phyloP scores from a whole-genome alignment of 2,329 filamentous ascomycete genomes.

The Pestalotiopsis sp. region DNA sequence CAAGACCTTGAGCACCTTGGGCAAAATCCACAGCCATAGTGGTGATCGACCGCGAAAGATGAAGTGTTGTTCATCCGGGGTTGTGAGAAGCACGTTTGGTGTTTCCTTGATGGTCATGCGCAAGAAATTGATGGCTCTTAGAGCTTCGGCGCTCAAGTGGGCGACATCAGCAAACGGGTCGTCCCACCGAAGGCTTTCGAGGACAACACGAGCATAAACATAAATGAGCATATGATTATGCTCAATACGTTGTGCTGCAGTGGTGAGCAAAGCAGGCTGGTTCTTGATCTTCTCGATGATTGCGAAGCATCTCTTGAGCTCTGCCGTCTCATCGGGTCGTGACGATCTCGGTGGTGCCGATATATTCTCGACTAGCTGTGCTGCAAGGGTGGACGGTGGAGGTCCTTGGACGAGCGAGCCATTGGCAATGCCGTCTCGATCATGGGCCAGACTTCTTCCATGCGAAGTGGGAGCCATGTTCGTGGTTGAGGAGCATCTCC shows the following conservation, averaged over 20 bases:
- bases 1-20: slow-evolving; percentile 58
- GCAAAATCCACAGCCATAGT: slow-evolving; percentile 68
- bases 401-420: slow-evolving; percentile 31
- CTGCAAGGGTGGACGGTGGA: slow-evolving; percentile 82
- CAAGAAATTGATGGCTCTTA: slow-evolving; percentile 78
- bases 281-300: slow-evolving; percentile 59
- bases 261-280: slow-evolving; percentile 56
- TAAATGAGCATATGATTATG: slow-evolving; percentile 87
- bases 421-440: slow-evolving; percentile 26
- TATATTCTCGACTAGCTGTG: slow-evolving; percentile 83
- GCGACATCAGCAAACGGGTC: slow-evolving; percentile 66
- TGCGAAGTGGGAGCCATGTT: slow-evolving; percentile 33
- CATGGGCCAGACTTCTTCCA: slow-evolving; percentile 26
- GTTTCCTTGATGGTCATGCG: slow-evolving; percentile 75
- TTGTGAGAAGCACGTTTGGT: slow-evolving; percentile 64
- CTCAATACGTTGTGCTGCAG: slow-evolving; percentile 65
- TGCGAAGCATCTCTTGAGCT: slow-evolving; percentile 71
- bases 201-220: slow-evolving; percentile 77
- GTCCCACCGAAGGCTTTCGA: slow-evolving; percentile 70
- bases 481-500: neutral
- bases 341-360: slow-evolving; percentile 65
- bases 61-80: slow-evolving; percentile 40
- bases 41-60: slow-evolving; percentile 61
- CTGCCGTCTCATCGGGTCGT: slow-evolving; percentile 68
- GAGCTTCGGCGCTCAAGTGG: slow-evolving; percentile 59